Evolutionary conservation across 2,329 filamentous ascomycete genomes (phyloP), one percentile per base, ranked within the genome.

Genomic region (Fusarium nygamai): DNA sequence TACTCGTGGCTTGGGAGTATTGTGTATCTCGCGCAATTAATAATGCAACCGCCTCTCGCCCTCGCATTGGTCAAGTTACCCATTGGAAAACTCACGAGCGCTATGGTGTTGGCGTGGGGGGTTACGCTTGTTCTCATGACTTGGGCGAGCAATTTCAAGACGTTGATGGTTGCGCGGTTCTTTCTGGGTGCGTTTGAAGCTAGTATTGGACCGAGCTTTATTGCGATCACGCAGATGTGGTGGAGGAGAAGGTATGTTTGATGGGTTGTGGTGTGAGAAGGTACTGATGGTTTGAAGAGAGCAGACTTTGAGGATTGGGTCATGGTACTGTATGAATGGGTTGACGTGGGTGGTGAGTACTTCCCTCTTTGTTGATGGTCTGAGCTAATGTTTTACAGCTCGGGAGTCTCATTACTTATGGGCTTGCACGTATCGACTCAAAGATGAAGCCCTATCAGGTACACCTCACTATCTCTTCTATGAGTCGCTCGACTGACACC

Each of bases 271-370:
- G 22, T 29, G 20, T 53, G 27, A 38, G 17, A 5, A 39, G 12
- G 34, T 24, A 48, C 64, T 78, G 43, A 77, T 67, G 29, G 24
- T 24, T 38, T 13, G 3, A 54, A 83, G 81, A 61, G 89, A 91
- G 73, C 89, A 91, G 78, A 90, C 89, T 0, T 78, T 88, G 57
- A 82, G 89, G 7, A 87, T 88, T 19, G 86, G 87, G 14, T 85
- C 85, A 5, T 91, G 89, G 89, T 90, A 91, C 74, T 86, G 85
- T 27, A 91, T 90, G 86, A 89, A 91, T 61, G 89, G 89, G 6
- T 79, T 90, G 8, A 88, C 88, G 8, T 88, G 87, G 76, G 88
- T 90, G 73, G 84, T 85, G 43, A 39, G 82, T 75, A 41, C 39
- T 14, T 12, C 10, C 4, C 33, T 6, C 39, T 8, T 27, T 12